Percentiles rank a stretch among this genome's conserved stretches.
Conservation (phyloP, 768 basidiomycete species). For the Pisolithus microcarpus region DNA sequence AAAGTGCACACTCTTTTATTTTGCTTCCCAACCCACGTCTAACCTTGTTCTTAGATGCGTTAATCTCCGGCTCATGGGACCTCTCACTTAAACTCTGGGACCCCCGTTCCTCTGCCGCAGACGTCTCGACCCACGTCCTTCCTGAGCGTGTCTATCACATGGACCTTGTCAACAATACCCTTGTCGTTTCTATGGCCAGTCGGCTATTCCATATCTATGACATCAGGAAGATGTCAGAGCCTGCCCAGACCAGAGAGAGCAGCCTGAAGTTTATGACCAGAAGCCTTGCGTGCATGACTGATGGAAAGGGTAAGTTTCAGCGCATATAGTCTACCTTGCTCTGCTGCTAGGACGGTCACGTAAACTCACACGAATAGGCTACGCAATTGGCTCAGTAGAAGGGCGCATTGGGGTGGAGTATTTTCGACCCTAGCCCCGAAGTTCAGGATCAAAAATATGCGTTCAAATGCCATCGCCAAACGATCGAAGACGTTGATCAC, state of each 20-base stretch:
- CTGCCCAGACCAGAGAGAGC: conserved; percentile 80
- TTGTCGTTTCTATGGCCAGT: conserved; percentile 92
- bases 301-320: conserved; percentile 66
- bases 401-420: conserved; percentile 97
- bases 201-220: conserved; percentile 88
- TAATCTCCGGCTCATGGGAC: conserved; percentile 92
- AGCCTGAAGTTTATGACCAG: conserved; percentile 94
- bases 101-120: conserved; percentile 50
- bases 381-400: conserved; percentile 89
- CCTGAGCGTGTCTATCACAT: conserved; percentile 85
- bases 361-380: conserved; percentile 45
- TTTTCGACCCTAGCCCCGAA: conserved; percentile 72
- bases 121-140: conserved; percentile 53
- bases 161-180: conserved; percentile 67
- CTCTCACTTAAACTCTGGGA: conserved; percentile 86
- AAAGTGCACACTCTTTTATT: conserved; percentile 40
- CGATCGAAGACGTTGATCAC: conserved; percentile 85
- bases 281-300: conserved; percentile 84
- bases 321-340: neutral
- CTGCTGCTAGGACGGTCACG: neutral
- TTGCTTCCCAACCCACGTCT: neutral
- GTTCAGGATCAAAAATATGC: conserved; percentile 76
- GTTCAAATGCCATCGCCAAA: conserved; percentile 93
- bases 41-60: conserved; percentile 38
- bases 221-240: conserved; percentile 66